Conservation (phyloP, 495 filamentous ascomycete species). For the Penicillium malachiteum region DNA sequence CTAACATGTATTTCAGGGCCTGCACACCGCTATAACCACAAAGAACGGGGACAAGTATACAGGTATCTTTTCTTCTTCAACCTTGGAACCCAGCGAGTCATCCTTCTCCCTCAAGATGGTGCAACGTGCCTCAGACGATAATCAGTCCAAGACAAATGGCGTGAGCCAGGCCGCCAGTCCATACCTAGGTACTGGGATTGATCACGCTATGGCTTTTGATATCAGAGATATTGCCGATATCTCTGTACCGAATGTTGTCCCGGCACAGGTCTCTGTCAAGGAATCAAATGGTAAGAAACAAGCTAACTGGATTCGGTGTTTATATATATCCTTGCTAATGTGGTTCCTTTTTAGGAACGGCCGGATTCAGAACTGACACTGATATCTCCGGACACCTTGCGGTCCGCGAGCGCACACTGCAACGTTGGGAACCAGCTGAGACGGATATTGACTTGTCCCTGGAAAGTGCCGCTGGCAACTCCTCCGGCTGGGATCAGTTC, state of each 20-base stretch:
- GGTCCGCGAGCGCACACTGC: conserved; percentile 70
- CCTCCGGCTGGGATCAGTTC: conserved; percentile 87
- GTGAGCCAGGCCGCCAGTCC: conserved; percentile 47
- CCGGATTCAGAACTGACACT: conserved; percentile 77
- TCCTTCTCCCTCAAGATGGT: conserved; percentile 81
- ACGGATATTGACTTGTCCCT: conserved; percentile 64
- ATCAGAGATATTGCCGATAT: conserved; percentile 72
- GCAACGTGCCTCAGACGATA: conserved; percentile 54
- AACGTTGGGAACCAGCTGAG: conserved; percentile 79
- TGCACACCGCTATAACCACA: conserved; percentile 63
- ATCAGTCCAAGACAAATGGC: conserved; percentile 56
- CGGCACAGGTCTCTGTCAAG: conserved; percentile 51
- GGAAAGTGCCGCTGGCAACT: conserved; percentile 50
- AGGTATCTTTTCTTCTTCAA: conserved; percentile 65
- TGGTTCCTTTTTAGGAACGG: background rate
- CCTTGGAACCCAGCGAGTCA: conserved; percentile 56
- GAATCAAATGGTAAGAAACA: conserved; percentile 66
- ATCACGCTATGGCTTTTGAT: conserved; percentile 76
- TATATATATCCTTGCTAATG: background rate
- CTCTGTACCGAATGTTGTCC: conserved; percentile 54
- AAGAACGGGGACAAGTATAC: conserved; percentile 71
- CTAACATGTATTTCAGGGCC: conserved; percentile 54
- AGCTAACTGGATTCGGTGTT: background rate
- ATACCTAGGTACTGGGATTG: conserved; percentile 60
- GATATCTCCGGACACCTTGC: conserved; percentile 78